phyloP scores from a whole-genome alignment of 495 filamentous ascomycete genomes.

The Penicillium desertorum region DNA sequence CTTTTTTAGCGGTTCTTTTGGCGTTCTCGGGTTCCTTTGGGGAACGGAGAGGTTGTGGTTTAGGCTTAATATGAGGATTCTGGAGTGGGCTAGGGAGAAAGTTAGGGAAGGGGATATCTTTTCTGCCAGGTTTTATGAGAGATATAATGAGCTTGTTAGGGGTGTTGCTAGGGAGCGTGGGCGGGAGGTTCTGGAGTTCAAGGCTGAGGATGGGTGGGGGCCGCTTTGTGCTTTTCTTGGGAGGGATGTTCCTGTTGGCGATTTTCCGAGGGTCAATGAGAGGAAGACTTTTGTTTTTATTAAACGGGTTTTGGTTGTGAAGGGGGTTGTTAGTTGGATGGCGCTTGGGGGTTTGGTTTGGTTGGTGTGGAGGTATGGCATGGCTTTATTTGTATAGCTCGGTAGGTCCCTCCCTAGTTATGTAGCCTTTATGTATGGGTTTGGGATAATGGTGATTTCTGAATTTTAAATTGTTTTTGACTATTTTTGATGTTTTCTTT shows the following conservation, averaged over 20 bases:
- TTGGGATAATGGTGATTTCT: background rate
- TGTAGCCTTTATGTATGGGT: too few species aligned
- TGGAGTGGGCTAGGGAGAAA: slow-evolving; percentile 11
- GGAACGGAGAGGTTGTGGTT: slow-evolving; percentile 16
- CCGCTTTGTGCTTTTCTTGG: slow-evolving; percentile 16
- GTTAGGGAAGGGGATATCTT: slow-evolving; percentile 9
- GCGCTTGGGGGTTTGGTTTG: slow-evolving; percentile 10
- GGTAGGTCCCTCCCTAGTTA: background rate
- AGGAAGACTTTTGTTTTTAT: slow-evolving; percentile 12
- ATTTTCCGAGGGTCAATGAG: slow-evolving; percentile 14
- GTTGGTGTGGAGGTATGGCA: slow-evolving; percentile 11
- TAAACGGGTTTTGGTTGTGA: slow-evolving; percentile 13
- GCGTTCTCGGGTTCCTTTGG: slow-evolving; percentile 11
- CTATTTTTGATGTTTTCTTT: background rate
- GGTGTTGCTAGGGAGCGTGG: slow-evolving; percentile 1
- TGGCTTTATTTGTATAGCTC: background rate
- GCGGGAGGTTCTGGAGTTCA: slow-evolving; percentile 14
- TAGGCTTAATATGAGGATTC: slow-evolving; percentile 15
- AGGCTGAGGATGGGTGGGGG: slow-evolving; percentile 20
- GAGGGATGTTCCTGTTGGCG: slow-evolving; percentile 4
- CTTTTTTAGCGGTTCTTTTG: slow-evolving; percentile 14
- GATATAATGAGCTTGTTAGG: slow-evolving; percentile 17
- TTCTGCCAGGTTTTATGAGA: background rate
- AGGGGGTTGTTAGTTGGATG: slow-evolving; percentile 14
- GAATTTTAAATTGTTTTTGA: background rate